Evolutionary conservation across 192 early-diverging fungal genomes (phyloP), one percentile per base, ranked within the genome.

Genomic region (Funneliformis geosporum): DNA sequence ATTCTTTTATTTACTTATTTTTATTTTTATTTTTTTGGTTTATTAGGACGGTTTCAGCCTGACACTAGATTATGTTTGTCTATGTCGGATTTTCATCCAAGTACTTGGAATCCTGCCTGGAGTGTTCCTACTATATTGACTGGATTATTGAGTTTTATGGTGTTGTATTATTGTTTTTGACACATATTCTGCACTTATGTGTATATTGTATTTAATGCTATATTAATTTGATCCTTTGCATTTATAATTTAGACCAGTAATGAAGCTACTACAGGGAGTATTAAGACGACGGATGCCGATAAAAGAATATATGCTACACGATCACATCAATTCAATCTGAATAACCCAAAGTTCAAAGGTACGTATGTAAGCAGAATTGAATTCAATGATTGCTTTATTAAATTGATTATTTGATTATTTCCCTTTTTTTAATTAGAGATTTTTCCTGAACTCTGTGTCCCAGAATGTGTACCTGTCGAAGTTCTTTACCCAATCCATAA

Each of bases 41-140:
- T 1, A 61, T 87, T 38, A 92, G 96, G 96, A 67, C 93, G 98
- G 43, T 99, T 99, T 82, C 93, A 96, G 78, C 92, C 91, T 14
- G 94, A 98, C 82, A 94, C 94, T 72, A 87, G 94, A 75, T 91
- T 99, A 25, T 99, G 98, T 83, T 86, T 97, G 77, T 96, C 95
- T 79, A 98, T 98, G 97, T 94, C 92, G 79, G 96, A 98, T 88
- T 98, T 97, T 84, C 95, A 95, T 79, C 94, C 93, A 42, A 91
- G 90, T 82, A 86, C 93, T 44, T 99, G 97, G 97, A 99, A 98
- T 80, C 97, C 97, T 8, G 93, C 94, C 68, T 98, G 98, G 98
- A 95, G 93, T 72, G 98, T 99, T 11, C 83, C 95, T 9, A 99
- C 98, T 0, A 98, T 99, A 71, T 85, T 99, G 55, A 98, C 93